These are phyloP conservation scores for Xerophyta viscosa DNA, from an alignment of 106 monocot species.

Conservation along the genomic window DNA sequence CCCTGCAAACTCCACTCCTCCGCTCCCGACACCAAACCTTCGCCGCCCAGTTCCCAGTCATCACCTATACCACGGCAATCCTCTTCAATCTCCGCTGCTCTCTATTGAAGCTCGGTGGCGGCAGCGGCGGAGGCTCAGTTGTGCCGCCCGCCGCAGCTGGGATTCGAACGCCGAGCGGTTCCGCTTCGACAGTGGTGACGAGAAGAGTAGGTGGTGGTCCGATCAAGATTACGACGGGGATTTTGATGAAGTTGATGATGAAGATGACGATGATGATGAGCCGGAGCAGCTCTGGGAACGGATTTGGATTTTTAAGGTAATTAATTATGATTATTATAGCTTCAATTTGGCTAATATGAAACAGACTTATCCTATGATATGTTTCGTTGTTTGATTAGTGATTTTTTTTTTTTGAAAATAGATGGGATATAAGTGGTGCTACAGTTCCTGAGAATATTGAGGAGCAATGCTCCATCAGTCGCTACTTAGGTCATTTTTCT, in stretches of 20 bases:
- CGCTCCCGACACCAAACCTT: neutral
- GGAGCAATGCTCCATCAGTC: no score
- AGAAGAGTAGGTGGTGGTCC: constrained; percentile 47
- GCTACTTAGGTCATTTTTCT: no score
- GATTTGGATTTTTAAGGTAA: constrained; percentile 60
- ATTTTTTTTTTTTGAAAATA: no score
- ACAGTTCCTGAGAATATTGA: no score
- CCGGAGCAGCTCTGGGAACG: constrained; percentile 25
- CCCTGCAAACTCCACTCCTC: neutral
- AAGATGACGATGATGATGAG: constrained; percentile 23
- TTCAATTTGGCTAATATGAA: neutral
- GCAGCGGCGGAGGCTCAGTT: constrained; percentile 28
- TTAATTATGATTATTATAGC: neutral
- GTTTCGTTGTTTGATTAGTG: no score
- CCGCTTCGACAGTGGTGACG: neutral
- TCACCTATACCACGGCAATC: neutral
- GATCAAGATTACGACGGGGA: constrained; percentile 26
- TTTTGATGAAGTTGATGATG: constrained; percentile 15
- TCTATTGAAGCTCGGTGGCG: constrained; percentile 6
- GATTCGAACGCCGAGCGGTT: constrained; percentile 11
- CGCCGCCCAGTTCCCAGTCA: neutral
- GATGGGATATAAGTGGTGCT: no score
- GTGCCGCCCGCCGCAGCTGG: constrained; percentile 15
- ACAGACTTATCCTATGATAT: neutral
- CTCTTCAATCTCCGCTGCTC: no score